A percentile compares a stretch with the other conserved stretches of the same genome.
Conservation (phyloP, 2,329 filamentous ascomycete genomes). For the Colletotrichum viniferum region DNA sequence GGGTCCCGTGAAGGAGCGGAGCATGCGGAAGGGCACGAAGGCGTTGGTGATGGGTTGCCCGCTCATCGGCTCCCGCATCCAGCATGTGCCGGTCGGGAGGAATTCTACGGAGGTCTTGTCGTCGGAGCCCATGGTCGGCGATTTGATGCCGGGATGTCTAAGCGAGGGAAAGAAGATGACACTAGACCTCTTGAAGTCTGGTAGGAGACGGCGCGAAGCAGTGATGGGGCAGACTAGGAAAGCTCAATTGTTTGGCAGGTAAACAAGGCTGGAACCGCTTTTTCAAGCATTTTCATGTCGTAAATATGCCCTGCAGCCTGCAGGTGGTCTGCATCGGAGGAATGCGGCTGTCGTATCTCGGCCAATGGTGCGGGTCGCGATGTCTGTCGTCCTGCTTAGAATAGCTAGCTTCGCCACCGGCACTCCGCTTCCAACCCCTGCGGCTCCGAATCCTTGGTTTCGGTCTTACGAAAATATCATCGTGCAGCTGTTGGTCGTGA, state of each 20-base stretch:
- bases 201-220: background rate
- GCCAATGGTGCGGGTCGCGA: background rate
- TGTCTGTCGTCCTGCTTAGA: background rate
- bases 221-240: background rate
- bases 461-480: background rate
- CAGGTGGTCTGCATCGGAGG: background rate
- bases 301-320: background rate
- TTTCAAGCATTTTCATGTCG: background rate
- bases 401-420: conserved; percentile 4
- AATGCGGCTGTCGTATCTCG: conserved; percentile 5
- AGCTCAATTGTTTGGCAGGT: background rate
- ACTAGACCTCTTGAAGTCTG: background rate
- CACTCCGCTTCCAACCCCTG: background rate
- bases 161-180: background rate
- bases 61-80: conserved; percentile 19
- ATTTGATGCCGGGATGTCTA: background rate
- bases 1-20: conserved; percentile 23
- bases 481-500: background rate
- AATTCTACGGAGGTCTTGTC: conserved; percentile 10
- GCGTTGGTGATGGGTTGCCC: conserved; percentile 23
- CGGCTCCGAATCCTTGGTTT: background rate
- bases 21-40: conserved; percentile 22
- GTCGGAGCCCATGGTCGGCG: background rate
- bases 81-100: conserved; percentile 27
- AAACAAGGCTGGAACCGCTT: background rate